Conservation (phyloP, 495 filamentous ascomycete species). For the Penicillium canescens region DNA sequence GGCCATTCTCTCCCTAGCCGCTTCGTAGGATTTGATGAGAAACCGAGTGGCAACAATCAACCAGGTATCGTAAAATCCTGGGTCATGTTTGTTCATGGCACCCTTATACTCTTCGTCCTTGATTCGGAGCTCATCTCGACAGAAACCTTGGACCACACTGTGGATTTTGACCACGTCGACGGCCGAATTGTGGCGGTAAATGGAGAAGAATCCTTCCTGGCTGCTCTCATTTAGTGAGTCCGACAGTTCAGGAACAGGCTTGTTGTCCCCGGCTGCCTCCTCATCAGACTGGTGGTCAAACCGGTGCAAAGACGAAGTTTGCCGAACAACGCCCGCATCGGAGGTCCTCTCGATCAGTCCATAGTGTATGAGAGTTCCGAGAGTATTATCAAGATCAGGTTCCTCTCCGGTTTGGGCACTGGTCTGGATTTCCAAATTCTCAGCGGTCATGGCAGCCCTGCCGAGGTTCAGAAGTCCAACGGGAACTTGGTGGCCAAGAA, state of each 20-base stretch:
- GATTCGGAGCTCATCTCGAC: conserved; percentile 64
- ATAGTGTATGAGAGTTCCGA: conserved; percentile 67
- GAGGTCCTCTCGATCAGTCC: conserved; percentile 64
- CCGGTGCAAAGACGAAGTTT: conserved; percentile 22
- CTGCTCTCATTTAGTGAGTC: conserved; percentile 49
- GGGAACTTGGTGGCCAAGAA: conserved; percentile 73
- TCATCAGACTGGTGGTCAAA: conserved; percentile 23
- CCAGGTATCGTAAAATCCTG: conserved; percentile 55
- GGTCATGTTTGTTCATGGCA: conserved; percentile 13
- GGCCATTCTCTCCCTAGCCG: conserved; percentile 58
- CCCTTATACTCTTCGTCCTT: conserved; percentile 50
- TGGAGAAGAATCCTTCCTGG: conserved; percentile 40
- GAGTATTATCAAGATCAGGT: conserved; percentile 65
- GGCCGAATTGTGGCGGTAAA: conserved; percentile 44
- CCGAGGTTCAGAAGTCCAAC: conserved; percentile 73
- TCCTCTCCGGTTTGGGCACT: conserved; percentile 52
- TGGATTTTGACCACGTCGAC: conserved; percentile 76
- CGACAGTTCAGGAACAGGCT: conserved; percentile 29
- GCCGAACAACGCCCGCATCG: conserved; percentile 37
- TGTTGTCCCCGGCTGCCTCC: conserved; percentile 20
- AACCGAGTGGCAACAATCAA: conserved; percentile 59
- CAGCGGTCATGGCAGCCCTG: conserved; percentile 53
- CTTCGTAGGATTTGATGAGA: conserved; percentile 63
- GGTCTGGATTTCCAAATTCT: conserved; percentile 50
- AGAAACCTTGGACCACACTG: conserved; percentile 78